Base-by-base conservation (phyloP, 352 stramenopile genomes). In the Phytophthora idaei region DNA sequence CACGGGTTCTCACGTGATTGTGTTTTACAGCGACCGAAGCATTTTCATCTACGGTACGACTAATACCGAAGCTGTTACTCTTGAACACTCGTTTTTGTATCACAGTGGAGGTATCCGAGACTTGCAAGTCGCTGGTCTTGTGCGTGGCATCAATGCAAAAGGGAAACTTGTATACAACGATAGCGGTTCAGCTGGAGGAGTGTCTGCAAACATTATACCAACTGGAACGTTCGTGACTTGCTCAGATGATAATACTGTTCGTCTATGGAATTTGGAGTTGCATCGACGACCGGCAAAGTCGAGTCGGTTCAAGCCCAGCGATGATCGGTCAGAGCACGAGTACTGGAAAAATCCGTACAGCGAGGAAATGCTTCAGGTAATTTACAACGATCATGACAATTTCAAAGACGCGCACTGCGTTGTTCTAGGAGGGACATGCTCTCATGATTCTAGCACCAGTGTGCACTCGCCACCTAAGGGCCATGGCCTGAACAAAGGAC, bases 221-320 rank as follows among this genome's bases (percentile, higher is more conserved):
- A 78, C 80, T 12, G 85, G 85, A 5, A 78, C 85, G 3, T 89
- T 98, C 58, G 76, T 96, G 4, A 97, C 89, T 0, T 95, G 87
- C 56, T 79, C 80, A 5, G 87, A 93, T 27, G 92, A 98, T 64
- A 93, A 95, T 56, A 97, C 90, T 0, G 57, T 96, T 17, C 78
- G 90, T 1, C 71, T 97, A 6, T 98, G 92, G 92, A 81, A 97
- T 60, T 61, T 97, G 28, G 86, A 94, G 28, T 48, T 88, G 8
- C 78, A 91, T 65, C 87, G 87, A 62, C 60, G 74, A 55, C 57
- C 66, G 49, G 46, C 52, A 12, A 68, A 69, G 53, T 45, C 61
- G 15, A 81, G 61, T 64, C 69, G 76, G 1, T 78, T 81, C 34
- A 63, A 74, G 8, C 29, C 41, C 0, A 41, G 5, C 41, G 57